Evolutionary conservation across 306 rosid species (phyloP).

Genomic region (Senna tora): DNA sequence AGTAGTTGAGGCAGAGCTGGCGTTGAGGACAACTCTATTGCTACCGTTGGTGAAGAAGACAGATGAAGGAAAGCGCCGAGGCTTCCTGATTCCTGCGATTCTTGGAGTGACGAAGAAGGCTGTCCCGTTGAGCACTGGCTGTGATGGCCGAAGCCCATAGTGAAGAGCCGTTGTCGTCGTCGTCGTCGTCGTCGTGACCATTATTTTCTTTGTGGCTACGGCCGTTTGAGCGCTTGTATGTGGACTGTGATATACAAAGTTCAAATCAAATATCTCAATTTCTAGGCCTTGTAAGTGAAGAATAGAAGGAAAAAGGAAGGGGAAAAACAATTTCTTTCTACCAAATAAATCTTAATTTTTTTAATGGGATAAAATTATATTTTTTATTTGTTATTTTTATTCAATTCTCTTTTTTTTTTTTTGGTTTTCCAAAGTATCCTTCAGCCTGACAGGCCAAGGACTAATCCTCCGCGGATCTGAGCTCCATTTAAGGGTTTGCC

Average conservation of each 20-base stretch:
- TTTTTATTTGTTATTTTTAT: too few species aligned
- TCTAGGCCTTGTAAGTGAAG: too few species aligned
- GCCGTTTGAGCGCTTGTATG: not conserved
- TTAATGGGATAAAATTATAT: too few species aligned
- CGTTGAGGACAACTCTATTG: slow-evolving; percentile 25
- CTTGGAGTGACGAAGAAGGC: slow-evolving; percentile 25
- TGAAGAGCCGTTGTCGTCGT: slow-evolving; percentile 14
- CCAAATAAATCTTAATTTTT: too few species aligned
- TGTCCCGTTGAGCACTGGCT: slow-evolving; percentile 6
- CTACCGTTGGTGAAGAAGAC: slow-evolving; percentile 4
- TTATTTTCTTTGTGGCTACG: slow-evolving; percentile 23
- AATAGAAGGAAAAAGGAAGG: too few species aligned
- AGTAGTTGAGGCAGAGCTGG: slow-evolving; percentile 30
- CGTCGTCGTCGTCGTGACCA: slow-evolving; percentile 27
- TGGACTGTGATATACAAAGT: not conserved
- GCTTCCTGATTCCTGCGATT: not conserved
- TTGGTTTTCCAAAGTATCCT: too few species aligned
- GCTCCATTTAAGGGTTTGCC: too few species aligned
- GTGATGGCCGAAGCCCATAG: slow-evolving; percentile 34
- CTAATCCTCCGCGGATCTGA: too few species aligned
- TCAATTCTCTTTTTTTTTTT: too few species aligned
- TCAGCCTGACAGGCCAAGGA: too few species aligned
- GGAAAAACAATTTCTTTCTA: too few species aligned
- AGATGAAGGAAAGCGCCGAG: not conserved
- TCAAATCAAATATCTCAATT: not conserved